Base-by-base conservation (phyloP, 1,284 basidiomycete genomes). In the Irpex sp. region DNA sequence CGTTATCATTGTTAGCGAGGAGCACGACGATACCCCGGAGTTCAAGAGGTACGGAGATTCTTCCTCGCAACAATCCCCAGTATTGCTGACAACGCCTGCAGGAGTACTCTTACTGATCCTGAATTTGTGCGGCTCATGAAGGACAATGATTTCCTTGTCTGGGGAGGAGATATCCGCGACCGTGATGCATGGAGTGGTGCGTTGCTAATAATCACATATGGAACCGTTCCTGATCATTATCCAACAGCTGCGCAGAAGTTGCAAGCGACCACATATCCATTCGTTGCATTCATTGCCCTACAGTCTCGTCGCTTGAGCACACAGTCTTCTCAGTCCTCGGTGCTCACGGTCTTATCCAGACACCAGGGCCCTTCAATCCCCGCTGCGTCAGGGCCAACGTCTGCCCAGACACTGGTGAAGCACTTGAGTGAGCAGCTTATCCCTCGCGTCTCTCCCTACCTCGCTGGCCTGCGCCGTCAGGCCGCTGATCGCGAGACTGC, bases 241-340 rank as follows among this genome's bases (percentile, higher is more conserved):
- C 46, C 53, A 7, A 58, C 39, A 93, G 95, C 93, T 5, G 80
- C 93, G 0, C 88, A 93, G 69, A 95, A 95, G 67, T 79, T 97
- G 0, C 89, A 93, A 69, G 88, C 89, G 1, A 97, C 94, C 2
- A 95, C 94, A 0, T 97, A 92, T 69, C 96, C 96, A 0, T 96
- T 95, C 65, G 82, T 98, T 57, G 92, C 93, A 0, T 98, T 98
- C 73, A 77, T 97, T 56, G 90, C 94, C 0, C 83, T 97, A 39
- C 93, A 97, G 69, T 90, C 95, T 0, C 83, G 83, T 5, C 81
- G 88, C 43, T 68, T 69, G 0, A 71, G 77, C 21, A 74, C 84
- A 1, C 74, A 80, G 1, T 72, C 79, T 15, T 70, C 80, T 0
- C 66, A 77, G 3, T 69, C 83, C 1, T 84, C 86, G 1, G 78